Percentiles rank a stretch among this genome's conserved stretches.
Evolutionary conservation across 352 stramenopile species (phyloP).

Genomic region (Plasmopara muralis): DNA sequence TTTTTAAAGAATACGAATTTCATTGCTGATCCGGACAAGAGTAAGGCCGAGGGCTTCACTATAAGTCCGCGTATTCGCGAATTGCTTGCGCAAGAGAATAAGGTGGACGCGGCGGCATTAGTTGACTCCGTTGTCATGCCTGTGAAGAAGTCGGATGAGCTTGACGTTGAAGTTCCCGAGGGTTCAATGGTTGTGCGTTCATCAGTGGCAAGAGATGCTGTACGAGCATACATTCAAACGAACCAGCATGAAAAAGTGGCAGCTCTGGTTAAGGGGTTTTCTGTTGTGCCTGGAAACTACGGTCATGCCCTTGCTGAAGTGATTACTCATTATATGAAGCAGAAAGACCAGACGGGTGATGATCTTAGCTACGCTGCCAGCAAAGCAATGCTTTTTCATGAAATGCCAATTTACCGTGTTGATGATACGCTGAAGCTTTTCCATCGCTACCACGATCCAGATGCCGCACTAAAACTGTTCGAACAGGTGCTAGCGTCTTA

Average conservation of each 20-base stretch:
- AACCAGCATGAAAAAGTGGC: slow-evolving; percentile 51
- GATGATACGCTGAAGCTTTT: slow-evolving; percentile 40
- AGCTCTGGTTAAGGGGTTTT: slow-evolving; percentile 48
- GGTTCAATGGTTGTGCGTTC: slow-evolving; percentile 30
- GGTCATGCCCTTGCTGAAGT: slow-evolving; percentile 41
- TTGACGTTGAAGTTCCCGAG: slow-evolving; percentile 21
- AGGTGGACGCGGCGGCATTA: slow-evolving; percentile 29
- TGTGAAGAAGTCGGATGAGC: slow-evolving; percentile 28
- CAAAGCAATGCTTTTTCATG: slow-evolving; percentile 50
- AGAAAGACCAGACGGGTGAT: slow-evolving; percentile 27
- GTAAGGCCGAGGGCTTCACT: slow-evolving; percentile 22
- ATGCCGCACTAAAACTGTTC: slow-evolving; percentile 31
- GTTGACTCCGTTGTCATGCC: slow-evolving; percentile 35
- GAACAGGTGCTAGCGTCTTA: slow-evolving; percentile 41
- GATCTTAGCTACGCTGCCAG: slow-evolving; percentile 42
- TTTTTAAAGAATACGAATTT: slow-evolving; percentile 37
- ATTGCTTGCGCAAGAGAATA: slow-evolving; percentile 33
- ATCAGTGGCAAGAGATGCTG: slow-evolving; percentile 36
- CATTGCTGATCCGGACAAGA: slow-evolving; percentile 19
- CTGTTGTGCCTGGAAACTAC: slow-evolving; percentile 33
- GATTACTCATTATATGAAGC: slow-evolving; percentile 37
- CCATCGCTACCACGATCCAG: slow-evolving; percentile 40
- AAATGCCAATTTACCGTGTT: slow-evolving; percentile 39
- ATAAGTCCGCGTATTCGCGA: slow-evolving; percentile 43
- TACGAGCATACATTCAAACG: slow-evolving; percentile 41